Evolutionary conservation across 805 yeast genomes (phyloP), one percentile per base, ranked within the genome.

Genomic region (Candida namnaoensis): DNA sequence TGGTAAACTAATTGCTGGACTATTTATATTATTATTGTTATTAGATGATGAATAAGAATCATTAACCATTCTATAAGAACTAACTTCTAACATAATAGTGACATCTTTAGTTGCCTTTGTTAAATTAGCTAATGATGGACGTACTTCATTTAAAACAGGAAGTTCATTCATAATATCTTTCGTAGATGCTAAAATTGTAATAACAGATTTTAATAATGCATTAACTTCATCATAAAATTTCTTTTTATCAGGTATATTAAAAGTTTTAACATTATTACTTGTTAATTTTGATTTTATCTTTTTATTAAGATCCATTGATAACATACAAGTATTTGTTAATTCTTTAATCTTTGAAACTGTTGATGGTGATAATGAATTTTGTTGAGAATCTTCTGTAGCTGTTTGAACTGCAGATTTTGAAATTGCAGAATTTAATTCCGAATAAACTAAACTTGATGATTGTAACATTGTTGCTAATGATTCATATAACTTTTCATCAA

Each of bases 81-180:
- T 76, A 35, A 73, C 69, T 56, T 90, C 96, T 36, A 90, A 64
- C 50, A 86, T 69, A n/a, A 87, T 80, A 0, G 97, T 88, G 13
- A 91, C 83, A 54, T 91, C 98, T 54, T 91, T 91, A 5, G 96
- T 87, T 4, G 90, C 84, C 48, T 87, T 79, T 0, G 97, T 90
- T 44, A 91, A 66, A 33, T 79, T 76, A 0, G 95, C 86, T 62
- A 91, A 73, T 6, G 85, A 77, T 7, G 90, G 80, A 44, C 95
- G 68, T 6, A 82, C 82, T 42, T 86, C 96, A 50, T 83, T 80
- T 40, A 91, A 68, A 13, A 81, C 73, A 0, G 95, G 90, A 43
- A 88, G 69, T 48, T 86, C 96, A 41, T 76, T 74, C 77, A 91
- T 82, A 2, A 95, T 80, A 1, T 75, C 71, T 54, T 88, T 88